Conservation (phyloP, 2,329 filamentous ascomycete genomes). For the Colletotrichum chrysophilum region DNA sequence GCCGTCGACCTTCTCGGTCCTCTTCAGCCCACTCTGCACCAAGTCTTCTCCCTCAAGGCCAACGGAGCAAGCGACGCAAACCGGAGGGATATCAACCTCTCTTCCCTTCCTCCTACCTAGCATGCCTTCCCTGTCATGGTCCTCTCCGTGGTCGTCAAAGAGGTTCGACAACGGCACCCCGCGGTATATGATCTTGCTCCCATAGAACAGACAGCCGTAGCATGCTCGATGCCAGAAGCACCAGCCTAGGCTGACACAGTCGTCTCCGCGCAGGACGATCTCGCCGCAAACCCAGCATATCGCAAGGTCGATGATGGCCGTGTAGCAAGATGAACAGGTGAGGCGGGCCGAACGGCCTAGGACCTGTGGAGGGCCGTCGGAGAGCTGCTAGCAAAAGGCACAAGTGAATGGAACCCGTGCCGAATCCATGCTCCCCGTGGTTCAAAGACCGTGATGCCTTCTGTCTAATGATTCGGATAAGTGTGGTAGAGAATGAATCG, state of each 20-base stretch:
- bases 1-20: constrained; percentile 48
- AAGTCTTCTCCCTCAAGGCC: constrained; percentile 43
- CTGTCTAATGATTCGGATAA: not conserved
- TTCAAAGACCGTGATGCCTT: not conserved
- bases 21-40: constrained; percentile 46
- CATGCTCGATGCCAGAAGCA: constrained; percentile 64
- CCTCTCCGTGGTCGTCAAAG: constrained; percentile 28
- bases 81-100: constrained; percentile 52
- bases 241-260: constrained; percentile 64
- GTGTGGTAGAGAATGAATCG: not conserved
- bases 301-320: constrained; percentile 54
- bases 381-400: constrained; percentile 58
- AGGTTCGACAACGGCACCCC: constrained; percentile 40
- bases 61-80: constrained; percentile 53
- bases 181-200: constrained; percentile 41
- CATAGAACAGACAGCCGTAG: constrained; percentile 61
- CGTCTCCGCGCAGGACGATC: constrained; percentile 55
- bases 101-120: constrained; percentile 25
- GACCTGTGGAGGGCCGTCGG: constrained; percentile 38
- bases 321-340: constrained; percentile 52
- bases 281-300: constrained; percentile 65
- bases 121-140: not conserved
- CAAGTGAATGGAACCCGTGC: constrained; percentile 49
- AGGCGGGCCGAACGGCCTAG: constrained; percentile 54
- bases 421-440: not conserved